A percentile compares a stretch with the other conserved stretches of the same genome.
Evolutionary conservation across 208 protist genomes (phyloP).

Genomic region (Phytomonas francai): DNA sequence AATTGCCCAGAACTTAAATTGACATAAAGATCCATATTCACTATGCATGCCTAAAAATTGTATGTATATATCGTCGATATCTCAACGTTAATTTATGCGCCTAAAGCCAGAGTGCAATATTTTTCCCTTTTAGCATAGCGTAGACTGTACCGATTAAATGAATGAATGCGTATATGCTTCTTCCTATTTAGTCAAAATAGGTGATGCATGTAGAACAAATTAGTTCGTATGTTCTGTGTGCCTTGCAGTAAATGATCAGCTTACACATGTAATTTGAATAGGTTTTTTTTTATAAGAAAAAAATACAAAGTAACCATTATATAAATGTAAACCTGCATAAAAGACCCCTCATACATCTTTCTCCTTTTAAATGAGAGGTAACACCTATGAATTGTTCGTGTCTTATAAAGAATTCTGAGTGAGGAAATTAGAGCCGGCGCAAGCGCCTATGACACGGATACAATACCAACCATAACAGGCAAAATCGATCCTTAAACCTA

Average conservation of each 20-base stretch:
- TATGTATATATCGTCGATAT: not conserved
- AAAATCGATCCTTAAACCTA: constrained; percentile 1
- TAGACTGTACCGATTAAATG: not conserved
- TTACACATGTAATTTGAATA: not conserved
- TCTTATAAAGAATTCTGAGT: not conserved
- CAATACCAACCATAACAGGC: constrained; percentile 11
- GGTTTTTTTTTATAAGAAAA: constrained; percentile 1
- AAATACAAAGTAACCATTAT: constrained; percentile 7
- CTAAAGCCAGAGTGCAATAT: not conserved
- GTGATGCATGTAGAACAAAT: not conserved
- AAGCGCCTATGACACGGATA: not conserved
- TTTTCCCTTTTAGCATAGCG: not conserved
- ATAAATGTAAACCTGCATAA: constrained; percentile 9
- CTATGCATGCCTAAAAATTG: not conserved
- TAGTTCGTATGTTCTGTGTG: not conserved
- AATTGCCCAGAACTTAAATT: not conserved
- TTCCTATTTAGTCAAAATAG: constrained; percentile 1
- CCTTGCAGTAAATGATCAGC: not conserved
- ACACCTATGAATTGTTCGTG: not conserved
- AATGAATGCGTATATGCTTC: not conserved
- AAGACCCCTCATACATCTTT: constrained; percentile 13
- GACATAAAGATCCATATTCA: not conserved
- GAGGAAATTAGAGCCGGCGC: not conserved
- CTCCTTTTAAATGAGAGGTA: constrained; percentile 11
- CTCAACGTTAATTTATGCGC: not conserved